Base-by-base conservation (phyloP, 2,329 filamentous ascomycete genomes). In the Alternaria ventricosa region DNA sequence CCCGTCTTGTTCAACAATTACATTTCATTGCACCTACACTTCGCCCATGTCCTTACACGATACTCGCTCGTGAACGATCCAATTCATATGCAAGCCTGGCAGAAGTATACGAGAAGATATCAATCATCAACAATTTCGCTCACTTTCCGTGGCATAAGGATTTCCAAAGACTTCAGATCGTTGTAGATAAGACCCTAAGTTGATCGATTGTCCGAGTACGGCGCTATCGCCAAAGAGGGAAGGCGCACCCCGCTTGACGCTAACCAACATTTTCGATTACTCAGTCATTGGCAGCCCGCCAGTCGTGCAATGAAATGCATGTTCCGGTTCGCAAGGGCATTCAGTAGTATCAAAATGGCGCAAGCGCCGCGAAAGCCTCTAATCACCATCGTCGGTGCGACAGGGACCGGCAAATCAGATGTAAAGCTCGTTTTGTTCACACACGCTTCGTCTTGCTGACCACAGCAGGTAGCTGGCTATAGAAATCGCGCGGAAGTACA, bases 361-460 rank as follows among this genome's bases (percentile, higher is more conserved):
- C 62, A 56, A 57, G 60, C 64, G 64, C 73, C 77, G 11, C 47
- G 60, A 4, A 75, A 75, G 57, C 92, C 93, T 23, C 82, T 97
- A 66, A 86, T 98, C 73, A 89, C 93, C 53, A 87, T 98, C 64
- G 86, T 97, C 53, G 95, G 95, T 70, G 92, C 94, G 51, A 98
- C 95, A 10, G 95, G 94, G 61, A 97, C 94, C 1, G 95, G 95
- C 66, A 97, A 97, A 82, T 97, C 94, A 43, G 91, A 96, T 84
- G 93, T 96, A 84, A 75, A 83, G 58, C 28, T 44, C 6, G 5
- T 2, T 18, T 23, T 3, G 5, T 46, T 25, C 8, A 27, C 18
- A 41, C 9, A 55, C 54, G 6, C 25, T 36, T n/a, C 20, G 25
- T 50, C 10, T 30, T 65, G 65, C 79, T 84, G 70, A 84, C 74